Evolutionary conservation across 1,284 basidiomycete species (phyloP).

Genomic region (Calocybe gambosa): DNA sequence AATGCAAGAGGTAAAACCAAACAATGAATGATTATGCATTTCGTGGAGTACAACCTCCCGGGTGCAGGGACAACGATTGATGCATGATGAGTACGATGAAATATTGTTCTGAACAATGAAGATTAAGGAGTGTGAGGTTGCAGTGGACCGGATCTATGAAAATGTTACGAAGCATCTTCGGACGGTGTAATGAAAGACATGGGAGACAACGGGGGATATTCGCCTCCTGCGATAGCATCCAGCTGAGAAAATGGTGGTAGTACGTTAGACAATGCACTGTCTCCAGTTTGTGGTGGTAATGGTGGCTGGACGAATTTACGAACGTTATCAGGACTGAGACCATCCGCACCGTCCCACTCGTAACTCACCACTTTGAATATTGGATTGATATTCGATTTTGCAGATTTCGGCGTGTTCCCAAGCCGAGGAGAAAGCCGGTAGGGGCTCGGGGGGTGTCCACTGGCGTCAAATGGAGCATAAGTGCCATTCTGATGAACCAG

Average conservation of each 20-base stretch:
- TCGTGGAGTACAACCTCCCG: conserved; percentile 31
- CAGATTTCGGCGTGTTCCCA: conserved; percentile 33
- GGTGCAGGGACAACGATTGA: conserved; percentile 22
- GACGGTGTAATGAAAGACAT: conserved; percentile 56
- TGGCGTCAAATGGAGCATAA: conserved; percentile 35
- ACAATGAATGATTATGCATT: conserved; percentile 28
- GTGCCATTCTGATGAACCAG: conserved; percentile 26
- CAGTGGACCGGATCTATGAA: conserved; percentile 15
- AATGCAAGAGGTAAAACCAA: conserved; percentile 23
- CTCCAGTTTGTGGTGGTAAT: conserved; percentile 39
- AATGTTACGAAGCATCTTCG: conserved; percentile 30
- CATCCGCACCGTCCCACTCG: conserved; percentile 26
- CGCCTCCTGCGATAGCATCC: conserved; percentile 74
- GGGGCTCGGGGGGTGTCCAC: conserved; percentile 45
- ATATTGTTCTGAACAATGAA: conserved; percentile 15
- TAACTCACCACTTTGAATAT: conserved; percentile 87
- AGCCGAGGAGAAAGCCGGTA: conserved; percentile 40
- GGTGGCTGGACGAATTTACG: conserved; percentile 41
- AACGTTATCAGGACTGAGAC: conserved; percentile 26
- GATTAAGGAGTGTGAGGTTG: conserved; percentile 14
- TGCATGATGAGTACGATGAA: conserved; percentile 19
- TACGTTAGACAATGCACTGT: conserved; percentile 40
- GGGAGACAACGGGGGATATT: conserved; percentile 57
- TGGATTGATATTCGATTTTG: conserved; percentile 74
- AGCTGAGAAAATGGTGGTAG: conserved; percentile 73